Evolutionary conservation across 2,329 filamentous ascomycete species (phyloP), one percentile per base, ranked within the genome.

Genomic region (Botryotinia globosa): DNA sequence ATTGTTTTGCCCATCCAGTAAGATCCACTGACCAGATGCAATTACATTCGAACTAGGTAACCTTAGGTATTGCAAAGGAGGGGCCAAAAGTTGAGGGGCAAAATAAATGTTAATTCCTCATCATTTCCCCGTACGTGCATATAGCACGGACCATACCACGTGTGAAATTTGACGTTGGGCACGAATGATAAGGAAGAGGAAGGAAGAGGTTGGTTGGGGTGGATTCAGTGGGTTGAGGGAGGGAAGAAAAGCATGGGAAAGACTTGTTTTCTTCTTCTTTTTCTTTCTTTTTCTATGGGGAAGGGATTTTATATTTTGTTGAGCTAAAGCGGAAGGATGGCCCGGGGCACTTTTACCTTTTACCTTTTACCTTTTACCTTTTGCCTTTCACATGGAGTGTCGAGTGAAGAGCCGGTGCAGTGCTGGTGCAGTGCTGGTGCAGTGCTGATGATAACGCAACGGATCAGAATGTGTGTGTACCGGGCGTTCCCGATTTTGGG

Each of bases 401-500:
- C n/a, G 45, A 20, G 22, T 14, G 25, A 66, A 34, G 29, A 22
- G 44, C 18, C 16, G 63, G n/a, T 8, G 34, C n/a, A n/a, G n/a
- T n/a, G n/a, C n/a, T n/a, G n/a, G n/a, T n/a, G n/a, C n/a, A n/a
- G n/a, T n/a, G n/a, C n/a, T n/a, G n/a, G n/a, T n/a, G n/a, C n/a
- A n/a, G n/a, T n/a, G n/a, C n/a, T n/a, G n/a, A n/a, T n/a, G n/a
- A 37, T 66, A 18, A 54, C 51, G 51, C n/a, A 54, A 54, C 51
- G 6, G 44, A 29, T 25, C 63, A 25, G 12, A 16, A 42, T 56
- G 64, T 56, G 64, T 56, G 64, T 56, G 64, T 67, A 39, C 48
- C 65, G 65, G 48, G n/a, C 65, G 18, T 67, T 67, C 18, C 65
- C 65, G 48, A 56, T 37, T 67, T 67, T 56, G 48, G 65, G 65